Percentiles rank a stretch among this genome's conserved stretches.
These are phyloP conservation scores for Garcia nutans DNA, from an alignment of 345 rosid genomes.

Conservation along the genomic window DNA sequence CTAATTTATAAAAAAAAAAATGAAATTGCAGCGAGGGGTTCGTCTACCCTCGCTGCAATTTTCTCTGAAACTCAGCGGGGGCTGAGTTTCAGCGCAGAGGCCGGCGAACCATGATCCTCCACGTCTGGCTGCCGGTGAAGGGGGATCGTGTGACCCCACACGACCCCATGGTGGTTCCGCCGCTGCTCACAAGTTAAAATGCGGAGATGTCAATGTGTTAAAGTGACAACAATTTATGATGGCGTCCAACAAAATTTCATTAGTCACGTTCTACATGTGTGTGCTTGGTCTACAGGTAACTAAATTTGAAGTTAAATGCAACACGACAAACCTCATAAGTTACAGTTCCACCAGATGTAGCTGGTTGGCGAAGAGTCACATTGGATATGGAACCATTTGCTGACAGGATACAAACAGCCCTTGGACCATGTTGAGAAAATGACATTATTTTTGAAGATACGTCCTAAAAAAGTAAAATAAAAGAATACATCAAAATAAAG, in stretches of 20 bases:
- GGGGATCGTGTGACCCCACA: no score
- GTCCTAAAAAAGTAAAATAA: constrained; percentile 45
- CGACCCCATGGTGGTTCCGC: no score
- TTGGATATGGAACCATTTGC: constrained; percentile 78
- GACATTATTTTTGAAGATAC: constrained; percentile 63
- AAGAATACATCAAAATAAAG: neutral
- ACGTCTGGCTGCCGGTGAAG: no score
- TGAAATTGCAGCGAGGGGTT: no score
- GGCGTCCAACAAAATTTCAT: neutral
- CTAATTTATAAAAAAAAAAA: no score
- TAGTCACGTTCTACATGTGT: neutral
- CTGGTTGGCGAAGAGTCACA: constrained; percentile 67
- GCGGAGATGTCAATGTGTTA: neutral
- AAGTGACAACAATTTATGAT: neutral
- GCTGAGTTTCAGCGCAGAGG: no score
- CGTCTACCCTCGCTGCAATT: no score
- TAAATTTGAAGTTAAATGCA: neutral
- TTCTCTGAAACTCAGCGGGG: no score
- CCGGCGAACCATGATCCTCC: no score
- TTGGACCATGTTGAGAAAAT: constrained; percentile 63
- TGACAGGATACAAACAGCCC: constrained; percentile 64
- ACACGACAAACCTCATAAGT: constrained; percentile 63
- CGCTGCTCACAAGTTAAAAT: constrained; percentile 1
- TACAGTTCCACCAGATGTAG: constrained; percentile 74
- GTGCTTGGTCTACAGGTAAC: neutral